These are phyloP conservation scores for Parmelia sp. DNA, from an alignment of 495 filamentous ascomycete genomes.

Conservation along the genomic window DNA sequence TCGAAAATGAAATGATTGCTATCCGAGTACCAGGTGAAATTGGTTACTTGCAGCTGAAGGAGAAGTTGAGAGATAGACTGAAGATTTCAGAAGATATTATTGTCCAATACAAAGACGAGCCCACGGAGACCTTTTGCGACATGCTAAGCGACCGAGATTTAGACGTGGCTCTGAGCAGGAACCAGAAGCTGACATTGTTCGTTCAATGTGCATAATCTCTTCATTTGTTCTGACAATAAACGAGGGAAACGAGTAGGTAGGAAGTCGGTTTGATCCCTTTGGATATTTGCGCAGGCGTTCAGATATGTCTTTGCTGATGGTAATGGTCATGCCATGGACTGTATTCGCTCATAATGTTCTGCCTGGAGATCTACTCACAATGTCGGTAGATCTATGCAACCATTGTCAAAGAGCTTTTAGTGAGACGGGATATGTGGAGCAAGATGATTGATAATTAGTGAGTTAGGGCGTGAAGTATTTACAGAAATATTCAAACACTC, in stretches of 20 bases:
- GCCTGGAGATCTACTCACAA: not conserved
- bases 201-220: slow-evolving; percentile 51
- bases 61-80: slow-evolving; percentile 71
- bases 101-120: slow-evolving; percentile 82
- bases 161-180: slow-evolving; percentile 68
- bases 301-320: not conserved
- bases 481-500: not conserved
- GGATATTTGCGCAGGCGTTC: slow-evolving; percentile 3
- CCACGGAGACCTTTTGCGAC: slow-evolving; percentile 58
- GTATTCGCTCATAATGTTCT: not conserved
- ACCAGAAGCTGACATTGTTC: slow-evolving; percentile 78
- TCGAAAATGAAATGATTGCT: slow-evolving; percentile 81
- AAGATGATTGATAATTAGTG: not conserved
- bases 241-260: not conserved
- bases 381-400: not conserved
- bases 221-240: not conserved
- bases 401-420: not conserved
- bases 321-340: not conserved
- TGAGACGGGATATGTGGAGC: not conserved
- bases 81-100: slow-evolving; percentile 67
- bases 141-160: slow-evolving; percentile 76
- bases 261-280: not conserved
- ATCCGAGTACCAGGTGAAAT: slow-evolving; percentile 82
- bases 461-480: not conserved
- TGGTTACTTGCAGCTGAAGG: slow-evolving; percentile 68